Conservation (phyloP, 163 green algal genomes). For the Scenedesmus sp. region DNA sequence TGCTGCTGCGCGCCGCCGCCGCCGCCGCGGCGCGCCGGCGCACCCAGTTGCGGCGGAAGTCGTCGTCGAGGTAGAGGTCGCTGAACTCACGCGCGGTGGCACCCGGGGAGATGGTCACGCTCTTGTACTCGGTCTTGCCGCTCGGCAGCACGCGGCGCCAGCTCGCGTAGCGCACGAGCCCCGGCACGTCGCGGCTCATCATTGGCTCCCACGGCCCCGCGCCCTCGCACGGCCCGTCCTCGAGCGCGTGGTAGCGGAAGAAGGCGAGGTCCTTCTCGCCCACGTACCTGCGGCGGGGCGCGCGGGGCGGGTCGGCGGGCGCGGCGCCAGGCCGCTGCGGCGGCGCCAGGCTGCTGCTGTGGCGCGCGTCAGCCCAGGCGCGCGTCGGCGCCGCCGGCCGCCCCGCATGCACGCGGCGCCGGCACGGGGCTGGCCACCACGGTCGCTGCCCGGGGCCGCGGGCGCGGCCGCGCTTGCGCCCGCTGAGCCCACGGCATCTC, state of each 20-base stretch:
- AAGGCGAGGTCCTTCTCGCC: conserved; percentile 69
- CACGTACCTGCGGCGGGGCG: conserved; percentile 68
- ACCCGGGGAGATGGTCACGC: conserved; percentile 64
- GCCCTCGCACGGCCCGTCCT: conserved; percentile 49
- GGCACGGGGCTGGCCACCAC: no score
- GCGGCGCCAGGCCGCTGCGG: no score
- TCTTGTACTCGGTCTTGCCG: conserved; percentile 92
- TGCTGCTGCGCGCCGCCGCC: no score
- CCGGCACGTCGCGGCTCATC: conserved; percentile 72
- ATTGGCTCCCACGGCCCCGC: conserved; percentile 77
- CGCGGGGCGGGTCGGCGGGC: no score
- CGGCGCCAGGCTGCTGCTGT: no score
- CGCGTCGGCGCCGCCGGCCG: no score
- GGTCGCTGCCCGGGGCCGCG: no score
- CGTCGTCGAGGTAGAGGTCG: conserved; percentile 91
- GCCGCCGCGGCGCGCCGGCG: no score
- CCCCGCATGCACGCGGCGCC: no score
- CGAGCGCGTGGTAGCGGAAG: conserved; percentile 75
- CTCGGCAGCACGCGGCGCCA: conserved; percentile 74
- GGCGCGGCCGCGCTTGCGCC: no score
- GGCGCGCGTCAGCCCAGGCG: no score
- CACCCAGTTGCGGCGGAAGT: conserved; percentile 35
- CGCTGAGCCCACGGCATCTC: no score
- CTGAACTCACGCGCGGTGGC: conserved; percentile 80
- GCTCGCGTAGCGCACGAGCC: conserved; percentile 71